Evolutionary conservation across 768 basidiomycete species (phyloP), one percentile per base, ranked within the genome.

Genomic region (Saitozyma sp.): DNA sequence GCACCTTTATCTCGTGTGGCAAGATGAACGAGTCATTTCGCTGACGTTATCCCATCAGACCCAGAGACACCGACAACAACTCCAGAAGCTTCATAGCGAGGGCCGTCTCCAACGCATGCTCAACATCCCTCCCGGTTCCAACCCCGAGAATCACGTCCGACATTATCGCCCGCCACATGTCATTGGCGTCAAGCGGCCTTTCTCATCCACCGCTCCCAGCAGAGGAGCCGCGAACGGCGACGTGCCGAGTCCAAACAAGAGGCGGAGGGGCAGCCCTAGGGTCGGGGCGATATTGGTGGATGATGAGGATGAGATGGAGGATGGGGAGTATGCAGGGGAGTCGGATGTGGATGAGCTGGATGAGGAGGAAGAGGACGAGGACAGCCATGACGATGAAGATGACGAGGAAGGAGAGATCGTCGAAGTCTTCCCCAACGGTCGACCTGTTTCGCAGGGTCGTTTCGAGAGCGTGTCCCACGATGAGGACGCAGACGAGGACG

Each of bases 91-190:
- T 14, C 71, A 77, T 49, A 45, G 54, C 29, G 62, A 64, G 37
- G 69, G 73, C 9, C 58, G 62, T 50, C 61, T 77, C 0, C 75
- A 77, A 48, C 63, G 67, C 8, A 56, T 67, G 42, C 55, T 77
- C 37, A 46, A 52, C 42, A 65, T 77, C 14, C 74, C 76, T 13
- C 54, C 51, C 16, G 57, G 61, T 20, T 55, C 58, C 41, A 49
- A 69, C 19, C 64, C 69, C 10, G 42, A 56, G 17, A 48, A 59
- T 13, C 59, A 67, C 57, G 59, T 74, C 19, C 51, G 56, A 3
- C 59, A 68, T 56, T 68, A 74, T 51, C 63, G 59, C 9, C 17
- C 50, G 5, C 50, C 59, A 11, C 8, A 29, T 16, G 16, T 43
- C 29, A 42, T 55, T 38, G 49, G 50, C 20, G 10, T 20, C 8